Base-by-base conservation (phyloP, 1,284 basidiomycete genomes). In the Ustilago nuda region DNA sequence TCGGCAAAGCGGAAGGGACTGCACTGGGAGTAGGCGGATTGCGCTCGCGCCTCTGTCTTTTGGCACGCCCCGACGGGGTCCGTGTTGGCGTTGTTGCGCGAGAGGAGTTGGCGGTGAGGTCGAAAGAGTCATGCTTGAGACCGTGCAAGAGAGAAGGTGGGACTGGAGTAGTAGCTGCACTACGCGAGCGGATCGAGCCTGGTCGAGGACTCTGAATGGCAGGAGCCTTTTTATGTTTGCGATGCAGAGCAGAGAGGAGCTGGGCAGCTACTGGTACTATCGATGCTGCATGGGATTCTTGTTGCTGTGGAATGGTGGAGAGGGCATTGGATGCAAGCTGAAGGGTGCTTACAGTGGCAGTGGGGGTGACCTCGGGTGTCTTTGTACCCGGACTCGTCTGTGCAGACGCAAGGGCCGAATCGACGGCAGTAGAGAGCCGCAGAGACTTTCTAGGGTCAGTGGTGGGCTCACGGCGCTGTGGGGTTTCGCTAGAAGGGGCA, bases 141-240 rank as follows among this genome's bases (percentile, higher is more conserved):
- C 60, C 55, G 2, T 61, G 57, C 36, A 68, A 27, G 45, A 69
- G 35, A 23, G 66, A 51, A 7, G 66, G 17, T 1, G 74, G 70
- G 17, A 72, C 63, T 0, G 74, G 74, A 51, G 74, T 72, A 37
- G 61, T 72, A 8, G 66, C 70, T 15, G 54, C 56, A 46, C 70
- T 76, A 48, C 73, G 73, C 53, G 64, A 67, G 46, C 61, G 73
- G 19, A 61, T 12, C 5, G 61, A 66, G 36, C 48, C 63, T 4
- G 73, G 65, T 43, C 51, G 51, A 4, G 73, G 73, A 46, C 73
- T 76, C 9, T 66, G 68, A 32, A 76, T 56, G 55, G 73, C 73
- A 41, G 68, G 60, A 0, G 61, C 57, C 57, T 72, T 71, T 61
- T 76, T 76, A 55, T 55, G 43, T 32, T 59, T 62, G 27, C 56